These are phyloP conservation scores for Arabidopsis lyrata DNA, from an alignment of 441 rosid species.

Conservation along the genomic window DNA sequence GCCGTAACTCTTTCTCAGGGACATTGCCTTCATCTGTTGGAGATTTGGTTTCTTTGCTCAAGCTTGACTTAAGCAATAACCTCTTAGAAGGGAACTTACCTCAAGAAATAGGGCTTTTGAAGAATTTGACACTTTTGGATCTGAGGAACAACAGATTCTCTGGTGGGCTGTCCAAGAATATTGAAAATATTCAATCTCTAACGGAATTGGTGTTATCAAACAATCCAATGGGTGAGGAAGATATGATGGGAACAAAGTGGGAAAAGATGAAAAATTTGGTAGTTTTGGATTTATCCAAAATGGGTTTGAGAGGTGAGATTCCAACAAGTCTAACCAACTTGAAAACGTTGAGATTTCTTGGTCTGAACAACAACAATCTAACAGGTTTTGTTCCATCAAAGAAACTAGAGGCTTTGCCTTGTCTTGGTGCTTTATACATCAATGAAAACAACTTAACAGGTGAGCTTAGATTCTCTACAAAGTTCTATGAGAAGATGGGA, in stretches of 20 bases:
- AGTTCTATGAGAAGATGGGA: conserved; percentile 71
- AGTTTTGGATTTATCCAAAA: conserved; percentile 66
- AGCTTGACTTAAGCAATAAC: conserved; percentile 86
- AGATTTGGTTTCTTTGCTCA: conserved; percentile 66
- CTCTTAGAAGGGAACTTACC: conserved; percentile 64
- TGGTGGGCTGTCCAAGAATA: conserved; percentile 62
- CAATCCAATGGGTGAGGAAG: conserved; percentile 68
- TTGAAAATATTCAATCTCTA: conserved; percentile 59
- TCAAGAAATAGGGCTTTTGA: conserved; percentile 51
- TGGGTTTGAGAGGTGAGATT: conserved; percentile 65
- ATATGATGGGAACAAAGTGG: conserved; percentile 60
- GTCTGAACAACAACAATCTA: conserved; percentile 77
- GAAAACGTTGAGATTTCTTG: conserved; percentile 75
- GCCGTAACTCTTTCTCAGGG: conserved; percentile 74
- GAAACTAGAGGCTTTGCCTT: conserved; percentile 61
- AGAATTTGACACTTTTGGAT: conserved; percentile 81
- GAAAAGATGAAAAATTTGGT: conserved; percentile 55
- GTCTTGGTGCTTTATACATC: conserved; percentile 69
- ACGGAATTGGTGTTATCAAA: conserved; percentile 70
- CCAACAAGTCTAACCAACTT: conserved; percentile 63
- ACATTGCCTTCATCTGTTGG: conserved; percentile 64
- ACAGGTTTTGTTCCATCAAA: conserved; percentile 62
- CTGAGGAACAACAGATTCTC: conserved; percentile 72
- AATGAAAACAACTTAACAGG: conserved; percentile 85
- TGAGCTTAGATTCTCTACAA: conserved; percentile 63